Conservation (phyloP, 116 monocot genomes). For the Phalaenopsis hybrid region DNA sequence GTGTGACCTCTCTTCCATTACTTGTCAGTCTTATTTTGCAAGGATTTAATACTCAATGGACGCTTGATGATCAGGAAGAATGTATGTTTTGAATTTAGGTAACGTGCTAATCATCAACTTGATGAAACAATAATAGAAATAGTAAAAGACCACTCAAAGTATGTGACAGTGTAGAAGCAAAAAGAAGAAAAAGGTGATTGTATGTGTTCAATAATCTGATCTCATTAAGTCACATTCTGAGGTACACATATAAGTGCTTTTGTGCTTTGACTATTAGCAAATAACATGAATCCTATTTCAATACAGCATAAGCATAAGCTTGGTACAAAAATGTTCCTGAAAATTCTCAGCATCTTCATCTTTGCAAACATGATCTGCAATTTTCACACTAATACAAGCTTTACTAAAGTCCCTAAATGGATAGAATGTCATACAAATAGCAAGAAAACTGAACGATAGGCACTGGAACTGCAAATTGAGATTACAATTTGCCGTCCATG, state of each 20-base stretch:
- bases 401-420: not conserved
- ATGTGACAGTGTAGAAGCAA: not conserved
- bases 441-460: not conserved
- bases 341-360: not conserved
- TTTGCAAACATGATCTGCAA: not conserved
- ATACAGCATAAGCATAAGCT: not conserved
- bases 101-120: too few species aligned
- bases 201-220: not conserved
- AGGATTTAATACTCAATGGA: too few species aligned
- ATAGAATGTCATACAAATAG: not conserved
- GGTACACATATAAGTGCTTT: too few species aligned
- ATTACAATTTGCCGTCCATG: too few species aligned
- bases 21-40: too few species aligned
- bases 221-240: not conserved
- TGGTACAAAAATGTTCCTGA: not conserved
- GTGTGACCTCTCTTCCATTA: too few species aligned
- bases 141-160: not conserved
- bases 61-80: too few species aligned
- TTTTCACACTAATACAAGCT: not conserved
- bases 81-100: too few species aligned
- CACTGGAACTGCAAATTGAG: not conserved
- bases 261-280: not conserved
- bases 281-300: not conserved
- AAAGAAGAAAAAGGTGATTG: not conserved
- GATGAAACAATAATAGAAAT: too few species aligned